Base-by-base conservation (phyloP, 306 rosid genomes). In the Alnus glutinosa region DNA sequence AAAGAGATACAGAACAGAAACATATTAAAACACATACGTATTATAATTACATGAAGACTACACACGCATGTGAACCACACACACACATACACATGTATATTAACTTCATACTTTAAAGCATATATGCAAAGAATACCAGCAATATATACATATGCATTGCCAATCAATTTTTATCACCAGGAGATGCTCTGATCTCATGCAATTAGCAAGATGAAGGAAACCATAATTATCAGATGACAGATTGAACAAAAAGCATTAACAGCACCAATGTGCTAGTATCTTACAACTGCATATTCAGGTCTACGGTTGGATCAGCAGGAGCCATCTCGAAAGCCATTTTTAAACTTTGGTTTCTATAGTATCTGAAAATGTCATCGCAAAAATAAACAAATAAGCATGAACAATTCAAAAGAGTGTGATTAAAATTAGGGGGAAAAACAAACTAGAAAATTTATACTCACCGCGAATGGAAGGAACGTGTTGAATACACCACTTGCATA, bases 291-390 rank as follows among this genome's bases (percentile, higher is more conserved):
- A 85, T 91, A 85, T 88, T 91, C 71, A 95, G 86, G 91, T 95
- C 98, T 9, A 95, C 94, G 70, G 98, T 91, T 46, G 98, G 98
- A 83, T 95, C 98, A 49, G 98, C 94, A 32, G 97, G 98, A 71
- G 98, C 89, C 50, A 48, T 75, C 88, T 84, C 90, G 83, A 90
- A 89, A 75, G 94, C 96, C 72, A 48, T 74, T 84, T 89, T 85
- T 52, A 91, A 80, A 79, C 47, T 81, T 78, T 85, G 94, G 76
- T 77, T 89, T 71, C 51, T 55, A 74, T 82, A 89, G 85, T 93
- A 91, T 86, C 97, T 93, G 78, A 75, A 54, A 73, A 68, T 28
- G 70, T 77, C 68, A 81, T 37, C 74, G 64, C 16, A 74, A 80
- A 49, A 74, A 67, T 1, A 3, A 48, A 23, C 44, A 62, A 62